Evolutionary conservation across 139 green algal genomes (phyloP).

Genomic region (Auxenochlorella pyrenoidosa): DNA sequence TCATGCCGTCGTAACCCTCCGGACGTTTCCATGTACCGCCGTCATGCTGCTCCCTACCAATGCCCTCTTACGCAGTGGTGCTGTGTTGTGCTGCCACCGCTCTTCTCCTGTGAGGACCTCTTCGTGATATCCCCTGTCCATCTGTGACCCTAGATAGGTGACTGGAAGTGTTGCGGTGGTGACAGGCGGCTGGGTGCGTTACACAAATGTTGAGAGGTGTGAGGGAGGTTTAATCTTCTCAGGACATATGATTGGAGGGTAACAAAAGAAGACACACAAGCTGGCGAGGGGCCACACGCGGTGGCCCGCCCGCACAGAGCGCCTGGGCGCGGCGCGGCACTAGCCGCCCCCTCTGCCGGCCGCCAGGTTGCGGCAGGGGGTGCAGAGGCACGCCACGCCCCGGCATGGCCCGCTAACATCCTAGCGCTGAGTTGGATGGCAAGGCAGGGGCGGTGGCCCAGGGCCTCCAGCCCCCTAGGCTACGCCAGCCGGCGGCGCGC

Average conservation of each 20-base stretch:
- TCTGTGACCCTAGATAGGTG: too few relatives aligned
- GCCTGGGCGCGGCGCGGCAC: background rate
- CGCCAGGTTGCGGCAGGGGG: background rate
- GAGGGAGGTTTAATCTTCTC: constrained; percentile 23
- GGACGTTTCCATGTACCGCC: background rate
- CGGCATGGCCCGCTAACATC: background rate
- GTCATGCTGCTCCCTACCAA: too few relatives aligned
- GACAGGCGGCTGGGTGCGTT: background rate
- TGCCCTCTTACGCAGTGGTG: too few relatives aligned
- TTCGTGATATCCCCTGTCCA: too few relatives aligned
- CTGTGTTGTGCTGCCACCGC: too few relatives aligned
- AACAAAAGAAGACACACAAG: constrained; percentile 22
- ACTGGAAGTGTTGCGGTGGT: too few relatives aligned
- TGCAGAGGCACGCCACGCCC: background rate
- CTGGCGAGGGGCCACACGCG: background rate
- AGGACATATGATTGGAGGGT: background rate
- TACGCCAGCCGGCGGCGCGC: background rate
- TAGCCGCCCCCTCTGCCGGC: background rate
- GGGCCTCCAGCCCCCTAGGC: background rate
- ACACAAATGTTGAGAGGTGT: background rate
- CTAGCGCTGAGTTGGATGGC: background rate
- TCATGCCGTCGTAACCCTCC: background rate
- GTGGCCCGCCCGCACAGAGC: background rate
- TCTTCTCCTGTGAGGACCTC: too few relatives aligned
- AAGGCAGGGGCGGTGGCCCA: background rate